These are phyloP conservation scores for Solanum raphanifolium DNA, from an alignment of 257 asterid species.

Conservation along the genomic window DNA sequence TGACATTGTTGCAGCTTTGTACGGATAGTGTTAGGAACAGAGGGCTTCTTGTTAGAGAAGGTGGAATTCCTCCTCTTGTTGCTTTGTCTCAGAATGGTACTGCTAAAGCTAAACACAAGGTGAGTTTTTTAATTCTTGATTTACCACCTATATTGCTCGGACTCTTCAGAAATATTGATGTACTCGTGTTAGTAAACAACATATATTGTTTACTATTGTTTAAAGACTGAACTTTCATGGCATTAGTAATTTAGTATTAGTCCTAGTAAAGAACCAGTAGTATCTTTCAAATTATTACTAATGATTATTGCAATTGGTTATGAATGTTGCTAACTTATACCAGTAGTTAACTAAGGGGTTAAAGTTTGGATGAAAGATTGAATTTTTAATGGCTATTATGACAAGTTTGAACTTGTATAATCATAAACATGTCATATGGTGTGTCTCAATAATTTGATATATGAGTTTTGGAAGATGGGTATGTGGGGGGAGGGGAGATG, in stretches of 20 bases:
- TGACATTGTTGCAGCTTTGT: conserved; percentile 76
- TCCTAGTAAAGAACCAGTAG: background rate
- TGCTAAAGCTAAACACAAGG: conserved; percentile 92
- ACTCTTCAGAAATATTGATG: background rate
- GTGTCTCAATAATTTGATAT: background rate
- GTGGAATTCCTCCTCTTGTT: conserved; percentile 92
- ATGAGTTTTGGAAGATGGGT: background rate
- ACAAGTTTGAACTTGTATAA: background rate
- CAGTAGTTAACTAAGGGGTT: background rate
- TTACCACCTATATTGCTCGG: background rate
- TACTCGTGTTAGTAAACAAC: background rate
- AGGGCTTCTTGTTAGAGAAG: conserved; percentile 87
- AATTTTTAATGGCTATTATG: background rate
- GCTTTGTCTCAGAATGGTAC: conserved; percentile 86
- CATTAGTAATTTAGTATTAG: background rate
- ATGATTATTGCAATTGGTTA: background rate
- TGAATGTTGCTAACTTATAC: background rate
- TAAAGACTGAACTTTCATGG: background rate
- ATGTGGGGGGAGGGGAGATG: background rate
- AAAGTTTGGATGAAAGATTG: background rate
- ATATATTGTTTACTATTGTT: background rate
- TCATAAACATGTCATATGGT: background rate
- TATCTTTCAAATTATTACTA: background rate
- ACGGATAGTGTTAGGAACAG: conserved; percentile 66
- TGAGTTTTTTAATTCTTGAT: conserved; percentile 12